Conservation (phyloP, 1,284 basidiomycete species). For the Peniophora sp. region DNA sequence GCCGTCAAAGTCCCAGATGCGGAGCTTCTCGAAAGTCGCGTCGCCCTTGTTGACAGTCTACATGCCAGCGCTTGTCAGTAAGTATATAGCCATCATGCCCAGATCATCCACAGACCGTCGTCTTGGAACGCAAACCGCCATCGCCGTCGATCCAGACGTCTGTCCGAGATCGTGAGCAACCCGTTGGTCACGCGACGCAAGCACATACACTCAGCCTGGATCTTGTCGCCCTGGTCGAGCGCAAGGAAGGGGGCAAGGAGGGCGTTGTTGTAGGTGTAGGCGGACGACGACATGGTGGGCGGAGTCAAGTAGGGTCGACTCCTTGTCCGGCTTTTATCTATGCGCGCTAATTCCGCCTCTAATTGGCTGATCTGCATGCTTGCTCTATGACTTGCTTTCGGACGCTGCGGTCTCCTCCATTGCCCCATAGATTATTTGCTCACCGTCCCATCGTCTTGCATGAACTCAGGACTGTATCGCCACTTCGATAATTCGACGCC, state of each 20-base stretch:
- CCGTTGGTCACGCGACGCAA: neutral
- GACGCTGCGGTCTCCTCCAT: too few species aligned
- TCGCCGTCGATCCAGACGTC: constrained; percentile 97
- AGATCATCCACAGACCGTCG: constrained; percentile 49
- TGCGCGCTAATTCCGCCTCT: neutral
- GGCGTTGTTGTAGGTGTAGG: constrained; percentile 59
- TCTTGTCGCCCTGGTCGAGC: constrained; percentile 77
- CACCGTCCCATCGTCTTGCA: too few species aligned
- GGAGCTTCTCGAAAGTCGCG: constrained; percentile 80
- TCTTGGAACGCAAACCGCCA: constrained; percentile 89
- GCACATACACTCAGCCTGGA: constrained; percentile 86
- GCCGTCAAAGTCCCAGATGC: constrained; percentile 99
- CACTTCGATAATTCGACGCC: too few species aligned
- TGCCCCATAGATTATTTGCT: too few species aligned
- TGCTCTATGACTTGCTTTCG: too few species aligned
- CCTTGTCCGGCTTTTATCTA: too few species aligned
- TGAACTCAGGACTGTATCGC: too few species aligned
- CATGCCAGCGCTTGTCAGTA: constrained; percentile 1
- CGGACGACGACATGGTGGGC: constrained; percentile 12
- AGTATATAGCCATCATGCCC: constrained; percentile 3
- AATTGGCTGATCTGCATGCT: neutral
- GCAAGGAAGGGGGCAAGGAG: constrained; percentile 83
- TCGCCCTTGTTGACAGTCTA: constrained; percentile 81
- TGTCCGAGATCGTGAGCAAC: constrained; percentile 22
- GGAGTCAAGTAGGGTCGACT: constrained; percentile 11